phyloP scores from a whole-genome alignment of 371 early-diverging fungal species.

The Vairimorpha necatrix region DNA sequence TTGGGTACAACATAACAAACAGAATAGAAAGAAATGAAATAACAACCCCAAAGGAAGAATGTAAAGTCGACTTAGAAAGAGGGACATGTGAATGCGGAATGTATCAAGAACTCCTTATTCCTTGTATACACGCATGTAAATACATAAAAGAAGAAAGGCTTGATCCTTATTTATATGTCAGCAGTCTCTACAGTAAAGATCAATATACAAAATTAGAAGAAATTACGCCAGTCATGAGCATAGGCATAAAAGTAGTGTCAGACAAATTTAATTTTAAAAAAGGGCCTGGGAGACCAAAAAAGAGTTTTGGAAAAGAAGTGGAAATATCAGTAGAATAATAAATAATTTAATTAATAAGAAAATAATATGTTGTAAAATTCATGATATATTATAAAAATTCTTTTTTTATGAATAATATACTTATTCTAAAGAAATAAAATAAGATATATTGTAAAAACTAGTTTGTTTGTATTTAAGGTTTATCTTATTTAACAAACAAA shows the following conservation, averaged over 20 bases:
- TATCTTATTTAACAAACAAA: background rate
- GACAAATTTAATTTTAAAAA: constrained; percentile 37
- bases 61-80: constrained; percentile 54
- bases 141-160: constrained; percentile 20
- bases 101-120: constrained; percentile 61
- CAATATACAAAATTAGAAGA: constrained; percentile 17
- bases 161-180: constrained; percentile 38
- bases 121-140: constrained; percentile 62
- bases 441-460: background rate
- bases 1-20: constrained; percentile 49
- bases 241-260: constrained; percentile 24
- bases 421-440: no score
- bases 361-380: background rate
- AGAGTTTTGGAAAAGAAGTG: background rate
- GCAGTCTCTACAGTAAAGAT: constrained; percentile 30
- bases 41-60: constrained; percentile 20
- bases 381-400: background rate
- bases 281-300: constrained; percentile 53
- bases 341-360: background rate
- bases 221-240: constrained; percentile 32
- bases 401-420: no score
- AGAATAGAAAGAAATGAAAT: constrained; percentile 50
- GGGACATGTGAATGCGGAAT: constrained; percentile 60
- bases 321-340: background rate
- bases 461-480: background rate